These are phyloP conservation scores for Casuarina equisetifolia DNA, from an alignment of 306 rosid genomes.

Conservation along the genomic window DNA sequence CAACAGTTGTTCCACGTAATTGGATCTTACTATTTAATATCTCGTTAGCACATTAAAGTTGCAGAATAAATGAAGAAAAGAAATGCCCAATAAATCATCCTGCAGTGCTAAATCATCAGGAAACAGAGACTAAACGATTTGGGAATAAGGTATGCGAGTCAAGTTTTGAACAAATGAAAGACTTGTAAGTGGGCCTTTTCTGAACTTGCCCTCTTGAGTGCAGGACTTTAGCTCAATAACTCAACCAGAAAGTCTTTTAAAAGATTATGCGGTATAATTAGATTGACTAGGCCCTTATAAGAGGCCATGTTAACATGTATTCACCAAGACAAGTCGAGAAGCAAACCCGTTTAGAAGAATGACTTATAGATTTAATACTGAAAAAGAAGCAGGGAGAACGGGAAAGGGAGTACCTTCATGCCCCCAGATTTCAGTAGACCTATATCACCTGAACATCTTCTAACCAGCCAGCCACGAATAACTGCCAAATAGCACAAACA, in stretches of 20 bases:
- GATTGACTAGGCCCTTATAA: no score
- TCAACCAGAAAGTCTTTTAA: no score
- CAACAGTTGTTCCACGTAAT: background rate
- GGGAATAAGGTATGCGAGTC: background rate
- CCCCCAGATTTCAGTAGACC: conserved; percentile 56
- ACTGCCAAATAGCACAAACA: conserved; percentile 46
- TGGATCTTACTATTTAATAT: background rate
- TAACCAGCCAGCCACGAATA: conserved; percentile 89
- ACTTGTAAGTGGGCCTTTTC: no score
- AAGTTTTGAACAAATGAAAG: background rate
- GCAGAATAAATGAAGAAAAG: background rate
- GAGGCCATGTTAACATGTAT: no score
- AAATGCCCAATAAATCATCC: background rate
- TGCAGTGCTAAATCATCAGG: background rate
- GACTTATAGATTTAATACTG: conserved; percentile 16
- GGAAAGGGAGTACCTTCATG: conserved; percentile 49
- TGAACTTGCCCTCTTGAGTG: no score
- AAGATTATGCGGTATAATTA: no score
- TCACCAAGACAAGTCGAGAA: background rate
- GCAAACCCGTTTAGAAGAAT: background rate
- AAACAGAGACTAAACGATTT: background rate
- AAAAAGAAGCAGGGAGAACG: conserved; percentile 14
- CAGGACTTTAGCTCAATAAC: no score
- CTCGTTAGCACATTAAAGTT: background rate
- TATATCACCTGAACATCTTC: conserved; percentile 84